These are phyloP conservation scores for Plasmodium knowlesi DNA, from an alignment of 169 alveolate species.

Conservation along the genomic window DNA sequence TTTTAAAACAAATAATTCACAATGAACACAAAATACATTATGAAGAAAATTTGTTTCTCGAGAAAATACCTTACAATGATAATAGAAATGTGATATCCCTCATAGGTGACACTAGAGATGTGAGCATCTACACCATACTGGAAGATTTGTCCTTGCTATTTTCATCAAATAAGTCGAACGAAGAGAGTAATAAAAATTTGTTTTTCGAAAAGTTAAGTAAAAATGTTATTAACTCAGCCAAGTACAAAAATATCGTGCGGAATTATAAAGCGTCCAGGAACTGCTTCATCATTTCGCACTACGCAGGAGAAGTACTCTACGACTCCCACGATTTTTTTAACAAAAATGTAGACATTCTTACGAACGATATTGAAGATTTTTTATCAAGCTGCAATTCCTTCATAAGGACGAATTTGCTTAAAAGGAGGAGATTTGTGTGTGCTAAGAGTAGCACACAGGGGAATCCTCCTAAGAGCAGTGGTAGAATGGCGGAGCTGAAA, in stretches of 20 bases:
- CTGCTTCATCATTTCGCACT: slow-evolving; percentile 79
- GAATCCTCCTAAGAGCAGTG: not conserved
- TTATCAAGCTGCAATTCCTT: slow-evolving; percentile 40
- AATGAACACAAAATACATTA: slow-evolving; percentile 86
- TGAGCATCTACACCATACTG: slow-evolving; percentile 49
- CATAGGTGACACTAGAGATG: slow-evolving; percentile 75
- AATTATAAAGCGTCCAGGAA: slow-evolving; percentile 70
- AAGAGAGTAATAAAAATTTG: slow-evolving; percentile 47
- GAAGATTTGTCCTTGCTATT: slow-evolving; percentile 61
- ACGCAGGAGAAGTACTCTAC: slow-evolving; percentile 81
- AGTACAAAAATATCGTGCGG: slow-evolving; percentile 28
- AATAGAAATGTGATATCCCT: slow-evolving; percentile 80
- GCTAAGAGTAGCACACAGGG: not conserved
- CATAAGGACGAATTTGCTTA: slow-evolving; percentile 51
- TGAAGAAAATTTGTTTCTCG: slow-evolving; percentile 71
- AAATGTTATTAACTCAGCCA: slow-evolving; percentile 39
- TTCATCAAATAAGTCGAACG: slow-evolving; percentile 49
- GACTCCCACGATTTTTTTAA: slow-evolving; percentile 77
- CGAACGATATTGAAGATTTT: slow-evolving; percentile 76
- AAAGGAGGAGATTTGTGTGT: not conserved
- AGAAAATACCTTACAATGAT: slow-evolving; percentile 78
- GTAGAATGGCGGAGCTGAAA: not conserved
- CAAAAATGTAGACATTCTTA: slow-evolving; percentile 78
- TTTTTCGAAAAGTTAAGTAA: slow-evolving; percentile 59
- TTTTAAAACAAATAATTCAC: slow-evolving; percentile 88